Conservation (phyloP, 2,329 filamentous ascomycete genomes). For the Onygenales sp. region DNA sequence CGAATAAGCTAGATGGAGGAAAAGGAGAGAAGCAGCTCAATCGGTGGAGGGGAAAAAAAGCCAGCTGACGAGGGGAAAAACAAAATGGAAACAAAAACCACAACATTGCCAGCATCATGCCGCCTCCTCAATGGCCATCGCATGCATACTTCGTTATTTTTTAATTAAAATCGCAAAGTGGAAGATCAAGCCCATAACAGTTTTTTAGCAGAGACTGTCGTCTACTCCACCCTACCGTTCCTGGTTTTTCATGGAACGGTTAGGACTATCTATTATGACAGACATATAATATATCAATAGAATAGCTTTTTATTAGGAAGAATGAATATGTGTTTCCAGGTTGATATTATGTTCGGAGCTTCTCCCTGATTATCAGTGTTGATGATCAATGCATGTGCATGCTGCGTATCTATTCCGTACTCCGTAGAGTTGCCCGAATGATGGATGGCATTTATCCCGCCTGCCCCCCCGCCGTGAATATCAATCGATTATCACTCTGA, state of each 20-base stretch:
- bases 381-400: no score
- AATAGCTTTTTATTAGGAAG: neutral
- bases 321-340: no score
- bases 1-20: neutral
- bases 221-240: constrained; percentile 41
- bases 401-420: no score
- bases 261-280: constrained; percentile 38
- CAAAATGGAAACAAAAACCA: constrained; percentile 16
- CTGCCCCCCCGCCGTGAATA: no score
- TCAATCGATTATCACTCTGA: no score
- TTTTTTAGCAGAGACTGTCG: constrained; percentile 40
- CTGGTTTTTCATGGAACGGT: constrained; percentile 23
- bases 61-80: neutral
- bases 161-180: constrained; percentile 18
- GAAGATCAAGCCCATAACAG: constrained; percentile 38
- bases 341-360: no score
- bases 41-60: neutral
- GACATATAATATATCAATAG: constrained; percentile 20
- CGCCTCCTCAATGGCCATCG: constrained; percentile 24
- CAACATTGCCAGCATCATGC: constrained; percentile 29
- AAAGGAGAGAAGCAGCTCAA: neutral
- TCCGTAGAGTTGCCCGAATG: no score
- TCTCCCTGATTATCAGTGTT: no score
- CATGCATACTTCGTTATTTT: constrained; percentile 30
- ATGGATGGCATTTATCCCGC: no score